These are phyloP conservation scores for Cystoderma amianthinum DNA, from an alignment of 768 basidiomycete species.

Conservation along the genomic window DNA sequence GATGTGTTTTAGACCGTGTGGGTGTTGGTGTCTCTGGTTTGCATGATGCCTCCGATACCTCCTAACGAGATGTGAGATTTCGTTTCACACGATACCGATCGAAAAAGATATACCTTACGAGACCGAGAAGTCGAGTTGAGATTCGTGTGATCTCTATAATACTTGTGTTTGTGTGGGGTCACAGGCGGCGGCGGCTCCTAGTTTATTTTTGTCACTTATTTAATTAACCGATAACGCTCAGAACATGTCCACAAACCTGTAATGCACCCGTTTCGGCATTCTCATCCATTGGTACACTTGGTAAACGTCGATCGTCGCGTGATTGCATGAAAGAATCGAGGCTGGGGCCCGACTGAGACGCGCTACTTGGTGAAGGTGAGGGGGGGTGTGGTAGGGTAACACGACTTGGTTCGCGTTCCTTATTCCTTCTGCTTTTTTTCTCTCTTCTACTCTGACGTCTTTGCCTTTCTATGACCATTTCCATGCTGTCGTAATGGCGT, in stretches of 20 bases:
- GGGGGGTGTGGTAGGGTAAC: constrained; percentile 25
- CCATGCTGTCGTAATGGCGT: constrained; percentile 69
- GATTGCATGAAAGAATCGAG: constrained; percentile 43
- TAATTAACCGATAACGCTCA: constrained; percentile 16
- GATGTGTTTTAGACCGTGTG: constrained; percentile 24
- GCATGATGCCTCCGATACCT: constrained; percentile 19
- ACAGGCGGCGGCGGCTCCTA: constrained; percentile 26
- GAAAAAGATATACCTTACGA: constrained; percentile 19
- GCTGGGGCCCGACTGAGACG: constrained; percentile 36
- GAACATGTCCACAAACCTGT: constrained; percentile 34
- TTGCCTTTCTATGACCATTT: constrained; percentile 69
- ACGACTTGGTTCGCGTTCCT: constrained; percentile 37
- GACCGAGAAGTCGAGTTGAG: constrained; percentile 18
- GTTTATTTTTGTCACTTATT: constrained; percentile 5
- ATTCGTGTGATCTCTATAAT: constrained; percentile 52
- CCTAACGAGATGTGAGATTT: constrained; percentile 7
- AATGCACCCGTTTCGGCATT: constrained; percentile 14
- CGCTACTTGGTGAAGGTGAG: constrained; percentile 47
- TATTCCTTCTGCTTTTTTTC: constrained; percentile 37
- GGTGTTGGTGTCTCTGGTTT: constrained; percentile 41
- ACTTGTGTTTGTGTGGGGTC: constrained; percentile 55
- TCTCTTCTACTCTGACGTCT: constrained; percentile 51
- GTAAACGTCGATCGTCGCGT: constrained; percentile 46
- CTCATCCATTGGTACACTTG: constrained; percentile 21
- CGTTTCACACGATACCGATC: constrained; percentile 11